Evolutionary conservation across 495 filamentous ascomycete species (phyloP), one percentile per base, ranked within the genome.

Genomic region (Parathielavia appendiculata): DNA sequence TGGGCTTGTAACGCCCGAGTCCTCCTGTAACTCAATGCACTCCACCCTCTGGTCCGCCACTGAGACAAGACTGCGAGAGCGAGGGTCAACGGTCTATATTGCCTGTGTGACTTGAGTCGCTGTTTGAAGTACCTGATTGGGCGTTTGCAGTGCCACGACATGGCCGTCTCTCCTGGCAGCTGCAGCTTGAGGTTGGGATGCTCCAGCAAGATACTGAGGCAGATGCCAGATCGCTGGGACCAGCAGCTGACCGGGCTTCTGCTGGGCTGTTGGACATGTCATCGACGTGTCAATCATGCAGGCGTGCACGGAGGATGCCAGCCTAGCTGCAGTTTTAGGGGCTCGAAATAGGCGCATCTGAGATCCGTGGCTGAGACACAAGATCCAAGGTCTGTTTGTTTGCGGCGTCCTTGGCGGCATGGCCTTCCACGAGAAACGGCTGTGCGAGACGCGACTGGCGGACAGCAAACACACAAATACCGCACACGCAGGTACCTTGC

Each of bases 71-170:
- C 34, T 48, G 36, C 4, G 13, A 20, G 49, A 52, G n/a, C 35
- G 17, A 16, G 61, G 60, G 43, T 59, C 61, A 45, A 61, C 56
- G 61, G 38, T 51, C 26, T 57, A 70, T 62, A 63, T 71, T 69
- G 58, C 11, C 53, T 58, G 69, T 70, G 56, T 20, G 11, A 71
- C 69, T 38, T 44, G 40, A 56, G 51, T 9, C 46, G 8, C 22
- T 32, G 51, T 36, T 52, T 44, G 44, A 44, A 14, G 7, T 23
- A 19, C 10, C 43, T 70, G 63, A 71, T 70, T 70, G 69, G 68
- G 60, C 30, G 46, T 41, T 56, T 23, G 62, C 53, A 64, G 61
- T 57, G 56, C 60, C 67, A 71, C 67, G 52, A 45, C 67, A 68
- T 57, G 5, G 54, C 54, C 38, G 62, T 59, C 52, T 57, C 32